phyloP scores from a whole-genome alignment of 108 stramenopile genomes.

The Nitzschia sp. region DNA sequence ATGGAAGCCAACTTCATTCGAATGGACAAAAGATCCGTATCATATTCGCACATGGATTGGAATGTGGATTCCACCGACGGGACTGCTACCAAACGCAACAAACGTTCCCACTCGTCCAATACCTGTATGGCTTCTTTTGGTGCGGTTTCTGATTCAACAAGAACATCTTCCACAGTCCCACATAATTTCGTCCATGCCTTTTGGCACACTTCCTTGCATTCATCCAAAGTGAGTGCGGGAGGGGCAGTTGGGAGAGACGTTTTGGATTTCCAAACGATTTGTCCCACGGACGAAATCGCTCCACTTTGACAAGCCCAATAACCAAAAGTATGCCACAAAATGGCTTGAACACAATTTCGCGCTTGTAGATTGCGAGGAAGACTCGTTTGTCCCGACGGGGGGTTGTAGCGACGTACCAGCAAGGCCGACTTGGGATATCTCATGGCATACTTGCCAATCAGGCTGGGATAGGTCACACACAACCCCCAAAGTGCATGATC shows the following conservation, averaged over 20 bases:
- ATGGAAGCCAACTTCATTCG: neutral
- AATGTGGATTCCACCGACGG: slow-evolving; percentile 14
- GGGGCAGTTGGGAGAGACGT: neutral
- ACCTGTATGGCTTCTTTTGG: slow-evolving; percentile 6
- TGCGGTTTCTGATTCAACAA: neutral
- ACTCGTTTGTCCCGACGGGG: neutral
- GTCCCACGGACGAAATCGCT: neutral
- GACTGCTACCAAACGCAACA: slow-evolving; percentile 16
- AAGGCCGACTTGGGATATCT: slow-evolving; percentile 23
- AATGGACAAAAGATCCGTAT: slow-evolving; percentile 2
- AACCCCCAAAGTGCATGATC: slow-evolving; percentile 36
- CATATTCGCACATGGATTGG: neutral
- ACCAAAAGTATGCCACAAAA: slow-evolving; percentile 34
- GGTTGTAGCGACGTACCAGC: slow-evolving; percentile 15
- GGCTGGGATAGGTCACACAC: slow-evolving; percentile 24
- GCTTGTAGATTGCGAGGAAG: neutral
- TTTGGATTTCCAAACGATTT: slow-evolving; percentile 22
- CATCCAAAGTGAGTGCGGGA: slow-evolving; percentile 22
- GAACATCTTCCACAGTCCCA: neutral
- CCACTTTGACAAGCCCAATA: slow-evolving; percentile 7
- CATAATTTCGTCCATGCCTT: slow-evolving; percentile 29
- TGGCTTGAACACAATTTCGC: slow-evolving; percentile 25
- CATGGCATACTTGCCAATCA: slow-evolving; percentile 33
- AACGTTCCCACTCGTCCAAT: slow-evolving; percentile 33
- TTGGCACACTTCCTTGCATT: slow-evolving; percentile 35